Evolutionary conservation across 371 early-diverging fungal genomes (phyloP), one percentile per base, ranked within the genome.

Genomic region (Batkoa obscura): DNA sequence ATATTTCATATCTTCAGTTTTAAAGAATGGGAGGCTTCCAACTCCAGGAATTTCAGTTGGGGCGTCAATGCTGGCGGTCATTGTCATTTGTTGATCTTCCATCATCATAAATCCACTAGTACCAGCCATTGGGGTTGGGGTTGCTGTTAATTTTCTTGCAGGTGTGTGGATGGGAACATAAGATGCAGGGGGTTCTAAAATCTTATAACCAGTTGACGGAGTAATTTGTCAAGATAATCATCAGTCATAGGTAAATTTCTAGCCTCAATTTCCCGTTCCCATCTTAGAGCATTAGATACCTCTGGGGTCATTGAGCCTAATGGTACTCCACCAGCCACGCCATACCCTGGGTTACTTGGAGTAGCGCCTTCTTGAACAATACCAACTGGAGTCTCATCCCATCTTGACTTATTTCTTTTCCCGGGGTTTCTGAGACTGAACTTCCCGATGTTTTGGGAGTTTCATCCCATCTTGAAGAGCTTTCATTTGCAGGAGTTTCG

Each of bases 111-210:
- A 76, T 65, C 92, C 92, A 0, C 91, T 91, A 33, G 79, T 76
- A 3, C 80, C 86, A 8, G 68, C 71, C 74, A 86, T 76, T 0
- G 93, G 89, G 0, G 91, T 87, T 1, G 97, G 94, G 0, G 97
- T 94, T 0, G 93, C 92, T 66, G 77, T 85, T 59, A 95, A 68
- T 60, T 96, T 94, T 56, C 97, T 85, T 6, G 91, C 84, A 3
- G 96, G 95, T 10, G 94, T 95, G 55, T 91, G 86, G 57, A 95
- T 94, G 31, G 97, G 94, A 43, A 78, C 76, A 62, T 97, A 97
- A 0, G 77, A 76, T 1, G 83, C 61, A 4, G 96, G 98, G 3
- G 90, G 86, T 4, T 89, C 91, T 35, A 97, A 65, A 51, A 94
- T 83, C 60, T 78, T 82, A 72, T 92, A 97, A 1, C 98, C 98